phyloP scores from a whole-genome alignment of 768 basidiomycete genomes.

The Russula ochroleuca region DNA sequence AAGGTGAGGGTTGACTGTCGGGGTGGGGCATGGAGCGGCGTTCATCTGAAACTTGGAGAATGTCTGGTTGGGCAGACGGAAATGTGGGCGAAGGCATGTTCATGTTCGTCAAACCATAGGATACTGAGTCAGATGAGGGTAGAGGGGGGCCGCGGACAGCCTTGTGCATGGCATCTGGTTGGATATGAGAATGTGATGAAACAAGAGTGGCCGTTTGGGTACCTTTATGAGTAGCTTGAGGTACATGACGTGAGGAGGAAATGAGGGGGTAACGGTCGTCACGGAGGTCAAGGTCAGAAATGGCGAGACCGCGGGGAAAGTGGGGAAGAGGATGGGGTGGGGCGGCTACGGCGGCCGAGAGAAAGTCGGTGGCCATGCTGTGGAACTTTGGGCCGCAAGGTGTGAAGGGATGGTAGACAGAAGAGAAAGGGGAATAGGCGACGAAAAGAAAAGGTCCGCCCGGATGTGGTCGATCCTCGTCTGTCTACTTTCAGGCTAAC shows the following conservation, averaged over 20 bases:
- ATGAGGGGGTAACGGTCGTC: constrained; percentile 54
- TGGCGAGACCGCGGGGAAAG: constrained; percentile 50
- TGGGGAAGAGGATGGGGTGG: constrained; percentile 40
- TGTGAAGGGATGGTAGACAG: background rate
- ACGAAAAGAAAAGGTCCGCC: background rate
- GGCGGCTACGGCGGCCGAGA: constrained; percentile 33
- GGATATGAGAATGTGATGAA: constrained; percentile 13
- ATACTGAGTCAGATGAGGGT: background rate
- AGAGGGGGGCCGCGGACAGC: constrained; percentile 17
- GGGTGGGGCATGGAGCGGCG: background rate
- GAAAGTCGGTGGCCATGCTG: constrained; percentile 32
- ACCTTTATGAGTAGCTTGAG: constrained; percentile 7
- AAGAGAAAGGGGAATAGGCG: background rate
- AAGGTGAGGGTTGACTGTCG: constrained; percentile 1
- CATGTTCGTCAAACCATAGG: constrained; percentile 7
- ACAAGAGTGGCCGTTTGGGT: background rate
- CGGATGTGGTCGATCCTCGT: background rate
- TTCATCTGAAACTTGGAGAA: constrained; percentile 8
- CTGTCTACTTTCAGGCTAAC: background rate
- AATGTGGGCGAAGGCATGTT: constrained; percentile 1
- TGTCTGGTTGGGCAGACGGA: background rate
- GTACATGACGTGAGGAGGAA: constrained; percentile 29
- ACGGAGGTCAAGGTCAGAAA: constrained; percentile 58
- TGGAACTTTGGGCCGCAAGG: background rate
- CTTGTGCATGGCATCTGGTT: constrained; percentile 20